Evolutionary conservation across 2,329 filamentous ascomycete species (phyloP).

Genomic region (Ceratocystis destructans): DNA sequence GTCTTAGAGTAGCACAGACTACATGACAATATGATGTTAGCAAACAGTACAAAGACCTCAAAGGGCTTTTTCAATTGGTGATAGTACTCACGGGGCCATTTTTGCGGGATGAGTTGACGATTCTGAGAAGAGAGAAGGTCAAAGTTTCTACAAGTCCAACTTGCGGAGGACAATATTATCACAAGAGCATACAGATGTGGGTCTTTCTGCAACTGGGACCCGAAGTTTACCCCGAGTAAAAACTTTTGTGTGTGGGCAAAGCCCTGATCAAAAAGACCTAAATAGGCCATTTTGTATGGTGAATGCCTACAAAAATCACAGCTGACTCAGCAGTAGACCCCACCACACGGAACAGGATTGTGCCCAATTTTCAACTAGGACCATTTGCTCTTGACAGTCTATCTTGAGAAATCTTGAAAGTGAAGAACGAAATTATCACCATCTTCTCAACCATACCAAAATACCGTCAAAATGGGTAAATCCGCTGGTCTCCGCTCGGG

Average conservation of each 20-base stretch:
- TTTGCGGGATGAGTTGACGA: constrained; percentile 24
- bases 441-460: constrained; percentile 19
- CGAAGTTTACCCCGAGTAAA: constrained; percentile 16
- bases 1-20: constrained; percentile 77
- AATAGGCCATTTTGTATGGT: constrained; percentile 1
- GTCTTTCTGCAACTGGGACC: neutral
- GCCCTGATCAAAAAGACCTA: constrained; percentile 18
- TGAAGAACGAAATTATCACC: constrained; percentile 17
- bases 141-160: constrained; percentile 19
- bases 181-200: neutral
- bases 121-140: constrained; percentile 20
- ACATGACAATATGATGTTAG: constrained; percentile 19
- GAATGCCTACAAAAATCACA: constrained; percentile 4
- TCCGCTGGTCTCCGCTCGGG: constrained; percentile 74
- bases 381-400: constrained; percentile 17
- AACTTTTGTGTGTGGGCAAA: constrained; percentile 18
- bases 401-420: constrained; percentile 19
- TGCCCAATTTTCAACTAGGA: constrained; percentile 18
- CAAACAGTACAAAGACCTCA: neutral
- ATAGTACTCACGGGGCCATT: constrained; percentile 32
- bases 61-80: neutral
- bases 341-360: constrained; percentile 19
- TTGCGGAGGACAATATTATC: constrained; percentile 11
- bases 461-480: constrained; percentile 60
- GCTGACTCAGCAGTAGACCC: constrained; percentile 15